Evolutionary conservation across 176 grass and related monocot genomes (phyloP).

Genomic region (Oryza glaberrima): DNA sequence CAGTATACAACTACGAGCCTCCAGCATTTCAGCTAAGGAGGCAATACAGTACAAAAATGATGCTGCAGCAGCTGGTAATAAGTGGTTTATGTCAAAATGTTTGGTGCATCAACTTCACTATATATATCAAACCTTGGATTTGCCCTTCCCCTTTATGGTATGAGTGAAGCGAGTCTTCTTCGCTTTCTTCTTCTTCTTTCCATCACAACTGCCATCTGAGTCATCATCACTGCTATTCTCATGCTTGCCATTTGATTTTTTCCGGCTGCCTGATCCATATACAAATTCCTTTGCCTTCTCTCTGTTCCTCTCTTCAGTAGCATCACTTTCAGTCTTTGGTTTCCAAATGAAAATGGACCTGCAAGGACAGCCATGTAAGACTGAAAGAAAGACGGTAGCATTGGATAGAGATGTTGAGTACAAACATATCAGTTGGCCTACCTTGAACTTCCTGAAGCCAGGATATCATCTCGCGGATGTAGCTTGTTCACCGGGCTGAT

Average conservation of each 20-base stretch:
- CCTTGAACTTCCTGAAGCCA: slow-evolving; percentile 93
- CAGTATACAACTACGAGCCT: not conserved
- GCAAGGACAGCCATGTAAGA: slow-evolving; percentile 16
- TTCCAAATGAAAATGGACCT: slow-evolving; percentile 98
- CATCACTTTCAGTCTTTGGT: slow-evolving; percentile 48
- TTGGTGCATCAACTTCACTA: not conserved
- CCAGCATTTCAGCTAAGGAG: not conserved
- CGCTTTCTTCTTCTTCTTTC: slow-evolving; percentile 58
- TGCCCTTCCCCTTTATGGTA: slow-evolving; percentile 55
- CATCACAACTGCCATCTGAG: slow-evolving; percentile 42
- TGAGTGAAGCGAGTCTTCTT: slow-evolving; percentile 65
- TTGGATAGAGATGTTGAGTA: not conserved
- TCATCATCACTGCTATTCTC: slow-evolving; percentile 62
- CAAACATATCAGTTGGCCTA: slow-evolving; percentile 29
- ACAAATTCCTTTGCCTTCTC: slow-evolving; percentile 72
- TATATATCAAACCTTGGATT: slow-evolving; percentile 48
- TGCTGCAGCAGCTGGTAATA: not conserved
- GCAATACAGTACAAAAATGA: slow-evolving; percentile 10
- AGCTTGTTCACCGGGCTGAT: slow-evolving; percentile 96
- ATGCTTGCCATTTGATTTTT: slow-evolving; percentile 63
- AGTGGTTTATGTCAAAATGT: slow-evolving; percentile 17
- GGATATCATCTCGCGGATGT: slow-evolving; percentile 71
- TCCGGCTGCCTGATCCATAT: slow-evolving; percentile 51
- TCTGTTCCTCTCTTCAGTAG: slow-evolving; percentile 42
- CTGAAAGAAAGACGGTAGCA: not conserved